Conservation (phyloP, 1,284 basidiomycete species). For the Phylloporus sp. region DNA sequence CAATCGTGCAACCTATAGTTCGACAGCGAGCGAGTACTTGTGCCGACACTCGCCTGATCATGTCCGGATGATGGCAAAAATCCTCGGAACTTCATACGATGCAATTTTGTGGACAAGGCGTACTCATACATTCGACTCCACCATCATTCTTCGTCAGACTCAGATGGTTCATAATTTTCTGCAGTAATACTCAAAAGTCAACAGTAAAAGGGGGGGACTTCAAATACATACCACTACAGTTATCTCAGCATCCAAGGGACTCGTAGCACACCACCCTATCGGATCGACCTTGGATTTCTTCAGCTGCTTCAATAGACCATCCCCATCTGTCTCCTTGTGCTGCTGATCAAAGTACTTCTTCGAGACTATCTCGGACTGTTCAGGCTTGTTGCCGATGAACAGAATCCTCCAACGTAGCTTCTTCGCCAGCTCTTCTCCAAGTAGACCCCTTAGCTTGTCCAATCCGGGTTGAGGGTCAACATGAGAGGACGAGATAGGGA, state of each 20-base stretch:
- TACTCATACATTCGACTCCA: background rate
- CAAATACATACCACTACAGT: background rate
- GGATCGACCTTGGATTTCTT: background rate
- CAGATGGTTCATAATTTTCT: background rate
- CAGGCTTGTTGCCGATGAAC: background rate
- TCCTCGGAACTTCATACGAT: background rate
- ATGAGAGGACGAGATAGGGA: background rate
- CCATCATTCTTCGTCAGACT: background rate
- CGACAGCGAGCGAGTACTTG: background rate
- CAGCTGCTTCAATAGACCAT: background rate
- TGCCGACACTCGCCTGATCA: background rate
- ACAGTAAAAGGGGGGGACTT: background rate
- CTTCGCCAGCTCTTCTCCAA: background rate
- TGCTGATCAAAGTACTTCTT: background rate
- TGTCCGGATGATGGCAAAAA: background rate
- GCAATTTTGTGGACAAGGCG: background rate
- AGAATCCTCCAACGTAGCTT: background rate
- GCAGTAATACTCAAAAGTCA: background rate
- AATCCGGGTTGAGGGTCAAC: background rate
- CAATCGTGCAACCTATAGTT: too few relatives aligned
- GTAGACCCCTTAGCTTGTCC: background rate
- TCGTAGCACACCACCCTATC: constrained; percentile 3
- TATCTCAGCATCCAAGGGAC: constrained; percentile 1
- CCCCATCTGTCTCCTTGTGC: background rate
- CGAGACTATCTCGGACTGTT: constrained; percentile 1